Percentiles rank a stretch among this genome's conserved stretches.
Evolutionary conservation across 2,329 filamentous ascomycete species (phyloP).

Genomic region (Botrytis fragariae): DNA sequence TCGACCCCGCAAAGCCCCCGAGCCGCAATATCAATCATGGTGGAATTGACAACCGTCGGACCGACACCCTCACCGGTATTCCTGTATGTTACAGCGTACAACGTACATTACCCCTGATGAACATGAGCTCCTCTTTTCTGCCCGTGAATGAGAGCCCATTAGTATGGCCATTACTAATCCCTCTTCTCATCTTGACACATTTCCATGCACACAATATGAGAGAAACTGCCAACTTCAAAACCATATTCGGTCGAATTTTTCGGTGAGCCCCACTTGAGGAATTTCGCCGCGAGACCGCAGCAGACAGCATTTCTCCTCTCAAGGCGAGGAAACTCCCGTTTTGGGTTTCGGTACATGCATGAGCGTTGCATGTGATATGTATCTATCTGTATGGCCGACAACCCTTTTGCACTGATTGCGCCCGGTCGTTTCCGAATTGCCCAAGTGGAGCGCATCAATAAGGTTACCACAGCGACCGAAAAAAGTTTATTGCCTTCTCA

Average conservation of each 20-base stretch:
- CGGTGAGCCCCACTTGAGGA: conserved; percentile 2
- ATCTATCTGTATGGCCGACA: not conserved
- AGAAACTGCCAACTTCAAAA: not conserved
- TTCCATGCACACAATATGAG: not conserved
- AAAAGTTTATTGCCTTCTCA: not conserved
- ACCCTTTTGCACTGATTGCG: not conserved
- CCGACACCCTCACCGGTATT: not conserved
- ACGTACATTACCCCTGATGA: not conserved
- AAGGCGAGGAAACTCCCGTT: conserved; percentile 13
- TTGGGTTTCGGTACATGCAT: conserved; percentile 1
- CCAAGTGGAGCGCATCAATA: conserved; percentile 9
- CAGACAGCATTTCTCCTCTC: not conserved
- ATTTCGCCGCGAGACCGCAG: not conserved
- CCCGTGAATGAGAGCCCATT: not conserved
- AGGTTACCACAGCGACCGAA: not conserved
- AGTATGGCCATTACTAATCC: not conserved
- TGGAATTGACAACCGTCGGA: not conserved
- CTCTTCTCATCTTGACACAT: not conserved
- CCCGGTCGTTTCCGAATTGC: not conserved
- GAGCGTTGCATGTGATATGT: conserved; percentile 13
- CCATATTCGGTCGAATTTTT: conserved; percentile 10
- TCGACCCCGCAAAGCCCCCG: conserved; percentile 1
- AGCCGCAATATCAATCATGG: not conserved
- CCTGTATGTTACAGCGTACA: not conserved
- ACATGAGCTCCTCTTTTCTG: not conserved